Base-by-base conservation (phyloP, 1,284 basidiomycete species). In the Pseudozyma flocculosa region DNA sequence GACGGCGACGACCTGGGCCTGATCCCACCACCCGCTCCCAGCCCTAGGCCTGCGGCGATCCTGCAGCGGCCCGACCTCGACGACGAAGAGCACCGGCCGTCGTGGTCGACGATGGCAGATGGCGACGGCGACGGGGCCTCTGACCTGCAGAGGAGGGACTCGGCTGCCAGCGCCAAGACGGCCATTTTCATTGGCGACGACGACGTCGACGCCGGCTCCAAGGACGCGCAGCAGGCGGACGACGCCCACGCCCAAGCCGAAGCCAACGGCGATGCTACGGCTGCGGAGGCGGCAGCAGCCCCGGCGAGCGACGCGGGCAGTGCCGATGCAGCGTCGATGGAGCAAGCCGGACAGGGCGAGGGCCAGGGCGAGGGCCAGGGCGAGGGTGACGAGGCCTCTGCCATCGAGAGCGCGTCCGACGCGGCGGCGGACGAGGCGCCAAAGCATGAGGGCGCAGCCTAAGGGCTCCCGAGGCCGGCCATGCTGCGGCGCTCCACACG, bases 1-100 rank as follows among this genome's bases (percentile, higher is more conserved):
- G 44, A 45, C 23, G 52, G 48, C 23, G 52, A 59, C 21, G 55
- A 53, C 37, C 52, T 59, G 4, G 63, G 59, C 13, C 39, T 61
- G 29, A 57, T 66, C 2, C 63, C 59, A 3, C 63, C 63, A 9
- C 63, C 63, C 14, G 63, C 63, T 26, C 63, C 63, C 10, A 58
- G 58, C 46, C 62, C 62, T 4, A 24, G 62, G 13, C 46, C 63
- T 2, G 54, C 59, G 11, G 58, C 63, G 3, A 61, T 61, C 19
- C 30, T 61, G 34, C 61, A 49, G 37, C 36, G 63, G 38, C 52
- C 54, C 1, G 39, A 40, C 4, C 39, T 14, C 5, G 19, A 40
- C n/a, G 59, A 66, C 18, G 55, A 61, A 43, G 59, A 66, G 22
- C 54, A 61, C 19, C 57, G 52, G 32, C 32, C 15, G 8, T 11